A percentile compares a stretch with the other conserved stretches of the same genome.
These are phyloP conservation scores for Lactarius hengduanensis DNA, from an alignment of 768 basidiomycete species.

Conservation along the genomic window DNA sequence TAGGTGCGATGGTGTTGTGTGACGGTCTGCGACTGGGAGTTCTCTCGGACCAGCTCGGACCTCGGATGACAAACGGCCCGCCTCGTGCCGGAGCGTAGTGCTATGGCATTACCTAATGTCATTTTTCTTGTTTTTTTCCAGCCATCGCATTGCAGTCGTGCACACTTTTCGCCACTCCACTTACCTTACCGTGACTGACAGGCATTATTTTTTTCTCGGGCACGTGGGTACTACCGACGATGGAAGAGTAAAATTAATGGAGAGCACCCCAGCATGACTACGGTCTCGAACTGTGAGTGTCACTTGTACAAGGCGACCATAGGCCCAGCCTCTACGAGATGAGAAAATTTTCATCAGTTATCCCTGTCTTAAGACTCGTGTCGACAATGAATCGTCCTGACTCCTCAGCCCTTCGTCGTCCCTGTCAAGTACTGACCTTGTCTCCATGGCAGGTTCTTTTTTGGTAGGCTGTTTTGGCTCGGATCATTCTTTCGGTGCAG, in stretches of 20 bases:
- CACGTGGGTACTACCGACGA: too few species aligned
- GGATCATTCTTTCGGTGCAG: neutral
- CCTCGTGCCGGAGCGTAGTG: neutral
- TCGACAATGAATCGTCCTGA: slow-evolving; percentile 19
- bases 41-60: too few species aligned
- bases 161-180: too few species aligned
- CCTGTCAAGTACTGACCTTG: neutral
- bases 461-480: neutral
- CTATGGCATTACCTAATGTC: neutral
- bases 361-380: slow-evolving; percentile 28
- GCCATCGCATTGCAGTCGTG: too few species aligned
- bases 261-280: neutral
- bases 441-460: slow-evolving; percentile 4
- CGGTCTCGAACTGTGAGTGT: slow-evolving; percentile 9
- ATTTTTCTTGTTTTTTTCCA: neutral
- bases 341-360: slow-evolving; percentile 26
- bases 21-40: too few species aligned
- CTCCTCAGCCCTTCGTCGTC: neutral
- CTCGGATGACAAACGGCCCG: neutral
- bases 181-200: too few species aligned
- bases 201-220: too few species aligned
- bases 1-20: neutral
- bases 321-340: slow-evolving; percentile 6
- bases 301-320: neutral
- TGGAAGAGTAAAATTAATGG: neutral